These are phyloP conservation scores for Punctularia strigosozonata DNA, from an alignment of 768 basidiomycete species.

Conservation along the genomic window DNA sequence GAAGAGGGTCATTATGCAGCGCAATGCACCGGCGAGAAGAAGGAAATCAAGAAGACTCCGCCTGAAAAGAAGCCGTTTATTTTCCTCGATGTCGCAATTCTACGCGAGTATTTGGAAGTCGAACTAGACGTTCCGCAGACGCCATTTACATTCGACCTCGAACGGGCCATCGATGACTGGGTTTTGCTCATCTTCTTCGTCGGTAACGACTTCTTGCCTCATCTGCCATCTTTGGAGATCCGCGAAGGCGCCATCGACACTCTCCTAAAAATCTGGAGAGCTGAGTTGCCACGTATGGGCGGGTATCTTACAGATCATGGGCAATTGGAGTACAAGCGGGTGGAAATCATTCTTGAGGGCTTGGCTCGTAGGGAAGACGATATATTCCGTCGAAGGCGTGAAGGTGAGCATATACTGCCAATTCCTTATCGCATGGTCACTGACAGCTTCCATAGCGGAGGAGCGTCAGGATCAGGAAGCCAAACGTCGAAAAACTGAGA, in stretches of 20 bases:
- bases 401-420: conserved; percentile 40
- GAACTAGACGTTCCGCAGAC: conserved; percentile 77
- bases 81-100: conserved; percentile 91
- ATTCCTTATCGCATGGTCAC: neutral
- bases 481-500: conserved; percentile 74
- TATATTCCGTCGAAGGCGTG: conserved; percentile 84
- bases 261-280: conserved; percentile 90
- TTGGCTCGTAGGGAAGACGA: conserved; percentile 92
- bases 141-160: conserved; percentile 83
- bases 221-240: conserved; percentile 96
- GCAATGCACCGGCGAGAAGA: conserved; percentile 79
- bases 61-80: conserved; percentile 93
- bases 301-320: conserved; percentile 96
- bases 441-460: conserved; percentile 48
- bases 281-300: conserved; percentile 89
- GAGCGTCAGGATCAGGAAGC: conserved; percentile 87
- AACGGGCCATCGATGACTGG: conserved; percentile 99
- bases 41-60: conserved; percentile 52
- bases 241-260: conserved; percentile 99
- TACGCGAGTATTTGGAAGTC: conserved; percentile 96
- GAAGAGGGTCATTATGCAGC: conserved; percentile 93
- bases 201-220: conserved; percentile 98
- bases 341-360: conserved; percentile 91
- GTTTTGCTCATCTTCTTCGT: conserved; percentile 99
- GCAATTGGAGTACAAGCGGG: conserved; percentile 70